Conservation (phyloP, 2,329 filamentous ascomycete species). For the Cladorrhinum sp. region DNA sequence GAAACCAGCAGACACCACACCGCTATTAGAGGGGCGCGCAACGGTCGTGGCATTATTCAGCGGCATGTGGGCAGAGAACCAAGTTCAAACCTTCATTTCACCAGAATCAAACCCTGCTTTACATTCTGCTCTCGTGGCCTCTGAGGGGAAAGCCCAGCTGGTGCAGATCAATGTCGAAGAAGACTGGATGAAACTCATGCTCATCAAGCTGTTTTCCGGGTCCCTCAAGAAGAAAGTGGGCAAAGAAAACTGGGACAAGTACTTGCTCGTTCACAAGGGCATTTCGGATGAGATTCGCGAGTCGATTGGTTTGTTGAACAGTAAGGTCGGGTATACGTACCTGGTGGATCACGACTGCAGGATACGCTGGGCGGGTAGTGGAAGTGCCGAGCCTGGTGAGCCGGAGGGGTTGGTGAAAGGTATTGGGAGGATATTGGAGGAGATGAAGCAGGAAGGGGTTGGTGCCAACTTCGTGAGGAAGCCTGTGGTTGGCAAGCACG, state of each 20-base stretch:
- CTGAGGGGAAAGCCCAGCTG: conserved; percentile 61
- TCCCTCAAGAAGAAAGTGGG: conserved; percentile 49
- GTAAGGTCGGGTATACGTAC: conserved; percentile 91
- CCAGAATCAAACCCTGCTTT: conserved; percentile 66
- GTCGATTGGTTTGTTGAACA: conserved; percentile 72
- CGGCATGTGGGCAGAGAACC: conserved; percentile 79
- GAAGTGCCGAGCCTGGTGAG: conserved; percentile 63
- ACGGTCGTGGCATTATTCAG: conserved; percentile 80
- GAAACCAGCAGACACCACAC: conserved; percentile 65
- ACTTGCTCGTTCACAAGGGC: conserved; percentile 59
- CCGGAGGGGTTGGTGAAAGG: conserved; percentile 64
- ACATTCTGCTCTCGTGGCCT: conserved; percentile 52
- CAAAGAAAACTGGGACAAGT: conserved; percentile 54
- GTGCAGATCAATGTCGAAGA: conserved; percentile 89
- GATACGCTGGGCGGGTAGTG: conserved; percentile 93
- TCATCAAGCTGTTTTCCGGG: conserved; percentile 56
- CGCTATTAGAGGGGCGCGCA: conserved; percentile 67
- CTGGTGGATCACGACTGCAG: conserved; percentile 82
- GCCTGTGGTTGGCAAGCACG: conserved; percentile 8
- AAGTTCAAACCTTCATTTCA: conserved; percentile 70
- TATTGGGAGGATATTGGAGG: conserved; percentile 59
- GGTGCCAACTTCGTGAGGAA: conserved; percentile 18
- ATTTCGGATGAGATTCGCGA: conserved; percentile 61
- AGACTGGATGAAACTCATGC: conserved; percentile 63
- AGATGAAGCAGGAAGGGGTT: conserved; percentile 42